phyloP scores from a whole-genome alignment of 2,329 filamentous ascomycete species.

The Harringtonia lauricola region DNA sequence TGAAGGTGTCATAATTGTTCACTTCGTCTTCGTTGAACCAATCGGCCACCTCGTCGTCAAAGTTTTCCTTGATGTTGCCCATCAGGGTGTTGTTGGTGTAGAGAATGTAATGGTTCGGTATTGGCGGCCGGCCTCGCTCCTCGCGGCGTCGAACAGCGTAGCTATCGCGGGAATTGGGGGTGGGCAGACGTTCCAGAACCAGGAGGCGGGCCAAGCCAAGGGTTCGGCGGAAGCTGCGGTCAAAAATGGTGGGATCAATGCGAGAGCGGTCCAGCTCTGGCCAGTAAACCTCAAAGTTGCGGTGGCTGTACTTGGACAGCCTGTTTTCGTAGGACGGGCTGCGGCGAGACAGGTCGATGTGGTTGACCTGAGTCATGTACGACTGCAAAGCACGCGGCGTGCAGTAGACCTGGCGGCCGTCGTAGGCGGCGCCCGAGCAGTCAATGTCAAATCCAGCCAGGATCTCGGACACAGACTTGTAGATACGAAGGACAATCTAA shows the following conservation, averaged over 20 bases:
- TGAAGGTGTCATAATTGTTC: constrained; percentile 70
- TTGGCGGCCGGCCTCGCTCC: constrained; percentile 59
- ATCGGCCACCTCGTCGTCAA: constrained; percentile 74
- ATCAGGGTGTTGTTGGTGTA: no score
- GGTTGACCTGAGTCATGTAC: constrained; percentile 74
- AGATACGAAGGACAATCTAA: constrained; percentile 73
- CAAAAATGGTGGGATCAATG: constrained; percentile 78
- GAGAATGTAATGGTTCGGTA: constrained; percentile 28
- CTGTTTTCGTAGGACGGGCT: constrained; percentile 84
- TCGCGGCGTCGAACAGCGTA: constrained; percentile 60
- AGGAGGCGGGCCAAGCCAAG: constrained; percentile 69
- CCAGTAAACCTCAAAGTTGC: constrained; percentile 80
- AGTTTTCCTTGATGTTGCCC: constrained; percentile 66
- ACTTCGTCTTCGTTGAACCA: constrained; percentile 71
- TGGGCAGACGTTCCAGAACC: constrained; percentile 69
- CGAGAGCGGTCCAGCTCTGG: constrained; percentile 60
- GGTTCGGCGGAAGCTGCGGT: constrained; percentile 66
- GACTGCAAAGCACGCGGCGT: constrained; percentile 67
- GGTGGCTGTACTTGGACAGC: constrained; percentile 72
- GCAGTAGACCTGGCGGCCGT: constrained; percentile 70
- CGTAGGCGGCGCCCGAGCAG: constrained; percentile 69
- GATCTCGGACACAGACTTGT: constrained; percentile 75
- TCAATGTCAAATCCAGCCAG: constrained; percentile 84
- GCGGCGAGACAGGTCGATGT: constrained; percentile 65
- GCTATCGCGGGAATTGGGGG: constrained; percentile 51